phyloP scores from a whole-genome alignment of 2,329 filamentous ascomycete genomes.

The Stromatinia cepivora region DNA sequence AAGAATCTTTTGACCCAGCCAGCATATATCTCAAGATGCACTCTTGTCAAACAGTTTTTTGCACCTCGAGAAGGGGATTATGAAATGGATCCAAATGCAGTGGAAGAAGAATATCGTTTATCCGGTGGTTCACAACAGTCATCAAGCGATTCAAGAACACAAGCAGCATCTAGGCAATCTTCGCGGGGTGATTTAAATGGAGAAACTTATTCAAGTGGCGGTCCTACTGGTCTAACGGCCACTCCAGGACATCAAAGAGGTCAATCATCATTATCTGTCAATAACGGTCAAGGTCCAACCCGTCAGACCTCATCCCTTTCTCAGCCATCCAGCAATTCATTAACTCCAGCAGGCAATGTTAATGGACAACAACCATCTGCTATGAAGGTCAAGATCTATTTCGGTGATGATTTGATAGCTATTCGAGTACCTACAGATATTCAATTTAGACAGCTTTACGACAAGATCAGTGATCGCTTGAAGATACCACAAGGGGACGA shows the following conservation, averaged over 20 bases:
- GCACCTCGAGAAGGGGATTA: slow-evolving; percentile 87
- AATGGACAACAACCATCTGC: slow-evolving; percentile 45
- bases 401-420: slow-evolving; percentile 86
- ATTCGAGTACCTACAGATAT: slow-evolving; percentile 85
- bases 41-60: slow-evolving; percentile 87
- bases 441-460: slow-evolving; percentile 72
- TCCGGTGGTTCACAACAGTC: slow-evolving; percentile 70
- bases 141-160: slow-evolving; percentile 60
- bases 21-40: slow-evolving; percentile 78
- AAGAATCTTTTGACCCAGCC: slow-evolving; percentile 85
- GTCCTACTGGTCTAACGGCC: slow-evolving; percentile 55
- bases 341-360: slow-evolving; percentile 50
- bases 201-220: slow-evolving; percentile 51
- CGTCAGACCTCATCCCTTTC: slow-evolving; percentile 44
- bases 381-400: slow-evolving; percentile 95
- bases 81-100: slow-evolving; percentile 74
- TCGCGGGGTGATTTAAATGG: slow-evolving; percentile 65
- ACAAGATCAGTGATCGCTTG: slow-evolving; percentile 81
- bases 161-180: slow-evolving; percentile 63
- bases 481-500: slow-evolving; percentile 70
- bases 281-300: slow-evolving; percentile 33
- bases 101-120: slow-evolving; percentile 70
- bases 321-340: slow-evolving; percentile 57
- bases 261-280: slow-evolving; percentile 44
- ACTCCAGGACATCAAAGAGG: slow-evolving; percentile 47